These are phyloP conservation scores for Yamadazyma aaseri DNA, from an alignment of 1,139 yeast genomes.

Conservation along the genomic window DNA sequence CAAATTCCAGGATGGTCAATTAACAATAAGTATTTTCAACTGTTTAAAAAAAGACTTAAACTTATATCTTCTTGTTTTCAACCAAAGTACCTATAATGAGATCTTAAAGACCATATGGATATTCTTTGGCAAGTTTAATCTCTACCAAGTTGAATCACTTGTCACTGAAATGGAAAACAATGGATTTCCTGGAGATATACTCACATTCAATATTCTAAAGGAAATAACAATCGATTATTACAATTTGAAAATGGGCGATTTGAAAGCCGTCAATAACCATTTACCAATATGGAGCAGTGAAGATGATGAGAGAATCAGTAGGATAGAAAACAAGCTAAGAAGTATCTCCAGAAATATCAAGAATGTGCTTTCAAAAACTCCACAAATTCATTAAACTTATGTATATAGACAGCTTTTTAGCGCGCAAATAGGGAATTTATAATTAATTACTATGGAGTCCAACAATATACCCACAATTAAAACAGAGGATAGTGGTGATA, in stretches of 20 bases:
- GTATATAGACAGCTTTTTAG: not conserved
- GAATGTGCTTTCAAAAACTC: too few relatives aligned
- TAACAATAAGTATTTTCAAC: slow-evolving; percentile 38
- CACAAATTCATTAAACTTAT: not conserved
- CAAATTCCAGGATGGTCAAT: slow-evolving; percentile 35
- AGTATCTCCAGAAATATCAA: slow-evolving; percentile 7
- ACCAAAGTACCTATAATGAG: slow-evolving; percentile 45
- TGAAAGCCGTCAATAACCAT: slow-evolving; percentile 12
- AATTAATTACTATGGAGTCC: slow-evolving; percentile 1
- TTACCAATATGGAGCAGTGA: slow-evolving; percentile 37
- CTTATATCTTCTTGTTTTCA: slow-evolving; percentile 36
- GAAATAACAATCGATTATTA: slow-evolving; percentile 38
- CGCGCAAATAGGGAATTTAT: not conserved
- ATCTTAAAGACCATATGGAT: slow-evolving; percentile 39
- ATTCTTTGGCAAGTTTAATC: slow-evolving; percentile 35
- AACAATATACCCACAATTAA: slow-evolving; percentile 4
- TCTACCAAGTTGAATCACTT: slow-evolving; percentile 35
- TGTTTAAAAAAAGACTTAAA: slow-evolving; percentile 31
- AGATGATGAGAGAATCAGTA: slow-evolving; percentile 33
- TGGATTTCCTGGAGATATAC: slow-evolving; percentile 39
- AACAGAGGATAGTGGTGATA: slow-evolving; percentile 5
- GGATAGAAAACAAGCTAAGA: slow-evolving; percentile 23
- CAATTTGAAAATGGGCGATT: slow-evolving; percentile 31
- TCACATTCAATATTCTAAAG: slow-evolving; percentile 37
- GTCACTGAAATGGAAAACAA: slow-evolving; percentile 41